Evolutionary conservation across 2,329 filamentous ascomycete genomes (phyloP).

Genomic region (Intubia oerlemansii): DNA sequence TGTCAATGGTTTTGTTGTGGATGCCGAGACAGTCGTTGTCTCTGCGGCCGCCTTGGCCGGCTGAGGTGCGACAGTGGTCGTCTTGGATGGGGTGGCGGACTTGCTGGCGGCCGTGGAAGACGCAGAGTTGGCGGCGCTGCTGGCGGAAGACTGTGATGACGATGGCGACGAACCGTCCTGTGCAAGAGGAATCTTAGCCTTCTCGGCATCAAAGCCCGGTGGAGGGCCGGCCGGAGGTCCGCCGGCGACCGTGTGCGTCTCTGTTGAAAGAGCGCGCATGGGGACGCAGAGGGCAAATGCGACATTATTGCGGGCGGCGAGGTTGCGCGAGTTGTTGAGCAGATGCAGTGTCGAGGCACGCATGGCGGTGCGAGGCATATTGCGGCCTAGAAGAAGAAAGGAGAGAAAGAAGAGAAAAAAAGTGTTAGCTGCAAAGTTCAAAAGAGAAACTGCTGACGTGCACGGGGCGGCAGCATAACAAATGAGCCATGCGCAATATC

Average conservation of each 20-base stretch:
- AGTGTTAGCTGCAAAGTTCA: too few species aligned
- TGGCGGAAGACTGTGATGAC: conserved; percentile 11
- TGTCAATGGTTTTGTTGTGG: conserved; percentile 1
- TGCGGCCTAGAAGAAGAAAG: conserved; percentile 18
- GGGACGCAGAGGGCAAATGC: conserved; percentile 36
- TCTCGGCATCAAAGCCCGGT: conserved; percentile 75
- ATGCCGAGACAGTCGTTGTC: neutral
- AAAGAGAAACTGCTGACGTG: too few species aligned
- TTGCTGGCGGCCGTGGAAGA: too few species aligned
- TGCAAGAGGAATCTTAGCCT: conserved; percentile 66
- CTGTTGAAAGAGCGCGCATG: conserved; percentile 33
- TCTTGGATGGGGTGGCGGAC: conserved; percentile 12
- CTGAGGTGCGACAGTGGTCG: conserved; percentile 3
- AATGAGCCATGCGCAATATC: too few species aligned
- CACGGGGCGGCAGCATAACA: neutral
- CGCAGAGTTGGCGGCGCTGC: conserved; percentile 9
- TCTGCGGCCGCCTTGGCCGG: neutral
- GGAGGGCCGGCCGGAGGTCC: conserved; percentile 42
- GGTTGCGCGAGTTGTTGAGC: conserved; percentile 22
- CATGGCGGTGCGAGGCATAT: conserved; percentile 22
- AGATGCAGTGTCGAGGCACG: conserved; percentile 25
- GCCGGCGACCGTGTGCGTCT: conserved; percentile 28
- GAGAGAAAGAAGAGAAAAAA: neutral
- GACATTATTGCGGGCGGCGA: conserved; percentile 22
- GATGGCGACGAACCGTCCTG: too few species aligned